Conservation (phyloP, 164 flowering plant species). For the Tinospora cordifolia region DNA sequence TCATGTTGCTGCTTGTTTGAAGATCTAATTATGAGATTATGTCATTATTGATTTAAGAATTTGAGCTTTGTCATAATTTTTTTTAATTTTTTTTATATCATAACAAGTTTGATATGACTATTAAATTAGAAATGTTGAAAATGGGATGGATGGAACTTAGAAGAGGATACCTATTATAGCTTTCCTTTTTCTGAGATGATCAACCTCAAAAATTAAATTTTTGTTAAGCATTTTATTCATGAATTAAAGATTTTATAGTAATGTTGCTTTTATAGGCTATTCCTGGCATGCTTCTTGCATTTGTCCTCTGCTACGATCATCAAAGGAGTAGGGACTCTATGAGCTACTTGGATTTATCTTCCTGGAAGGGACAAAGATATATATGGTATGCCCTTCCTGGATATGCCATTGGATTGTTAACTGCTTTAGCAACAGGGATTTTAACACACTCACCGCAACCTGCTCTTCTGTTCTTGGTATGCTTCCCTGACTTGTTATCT, state of each 20-base stretch:
- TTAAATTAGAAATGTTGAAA: not conserved
- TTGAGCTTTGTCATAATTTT: not conserved
- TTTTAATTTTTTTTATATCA: too few relatives aligned
- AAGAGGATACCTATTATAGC: not conserved
- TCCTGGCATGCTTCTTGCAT: slow-evolving; percentile 91
- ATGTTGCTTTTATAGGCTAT: slow-evolving; percentile 65
- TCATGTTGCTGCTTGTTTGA: too few relatives aligned
- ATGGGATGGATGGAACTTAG: not conserved
- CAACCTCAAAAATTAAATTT: not conserved
- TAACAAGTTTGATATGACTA: not conserved
- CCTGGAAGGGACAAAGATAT: slow-evolving; percentile 70
- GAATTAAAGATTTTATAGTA: not conserved
- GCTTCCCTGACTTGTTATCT: not conserved
- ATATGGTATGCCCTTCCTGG: slow-evolving; percentile 83
- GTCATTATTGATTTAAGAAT: too few relatives aligned
- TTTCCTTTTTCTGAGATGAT: not conserved
- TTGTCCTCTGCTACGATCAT: slow-evolving; percentile 85
- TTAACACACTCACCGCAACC: slow-evolving; percentile 87
- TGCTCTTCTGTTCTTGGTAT: slow-evolving; percentile 95
- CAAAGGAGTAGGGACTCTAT: slow-evolving; percentile 48
- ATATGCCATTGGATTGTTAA: slow-evolving; percentile 69
- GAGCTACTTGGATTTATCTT: slow-evolving; percentile 36
- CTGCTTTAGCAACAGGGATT: slow-evolving; percentile 78
- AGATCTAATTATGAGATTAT: too few relatives aligned
- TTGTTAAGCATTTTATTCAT: not conserved